Evolutionary conservation across 2,329 filamentous ascomycete species (phyloP).

Genomic region (Fusarium secorum): DNA sequence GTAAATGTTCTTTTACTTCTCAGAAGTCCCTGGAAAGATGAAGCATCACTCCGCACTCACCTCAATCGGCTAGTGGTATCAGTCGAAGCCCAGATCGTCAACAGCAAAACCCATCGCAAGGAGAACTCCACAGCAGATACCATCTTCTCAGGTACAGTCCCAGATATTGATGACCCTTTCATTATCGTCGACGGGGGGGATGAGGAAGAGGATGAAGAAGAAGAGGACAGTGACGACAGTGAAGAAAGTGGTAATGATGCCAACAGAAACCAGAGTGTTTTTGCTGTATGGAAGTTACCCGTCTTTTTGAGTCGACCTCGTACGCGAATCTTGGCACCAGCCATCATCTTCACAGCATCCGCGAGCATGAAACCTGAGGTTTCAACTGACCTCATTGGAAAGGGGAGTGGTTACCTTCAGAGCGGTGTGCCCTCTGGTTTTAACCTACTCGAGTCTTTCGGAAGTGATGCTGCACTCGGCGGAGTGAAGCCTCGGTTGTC

Average conservation of each 20-base stretch:
- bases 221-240: slow-evolving; percentile 46
- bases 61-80: slow-evolving; percentile 70
- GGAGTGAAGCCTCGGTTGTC: slow-evolving; percentile 73
- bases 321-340: slow-evolving; percentile 71
- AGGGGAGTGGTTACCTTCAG: slow-evolving; percentile 69
- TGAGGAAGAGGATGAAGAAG: slow-evolving; percentile 23
- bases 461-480: slow-evolving; percentile 68
- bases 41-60: slow-evolving; percentile 64
- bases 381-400: slow-evolving; percentile 38
- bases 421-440: slow-evolving; percentile 74
- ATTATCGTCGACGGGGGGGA: slow-evolving; percentile 56
- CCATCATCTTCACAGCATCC: slow-evolving; percentile 69
- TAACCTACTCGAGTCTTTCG: slow-evolving; percentile 80
- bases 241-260: slow-evolving; percentile 35
- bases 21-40: slow-evolving; percentile 67
- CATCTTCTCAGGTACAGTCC: slow-evolving; percentile 65
- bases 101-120: slow-evolving; percentile 59
- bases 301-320: slow-evolving; percentile 67
- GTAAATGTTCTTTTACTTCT: slow-evolving; percentile 74
- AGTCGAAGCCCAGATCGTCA: slow-evolving; percentile 72
- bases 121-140: slow-evolving; percentile 61
- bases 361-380: slow-evolving; percentile 65
- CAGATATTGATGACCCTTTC: slow-evolving; percentile 59
- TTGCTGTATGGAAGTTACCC: slow-evolving; percentile 67
- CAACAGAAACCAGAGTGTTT: slow-evolving; percentile 50